Conservation (phyloP, 495 filamentous ascomycete species). For the Viridothelium virens region DNA sequence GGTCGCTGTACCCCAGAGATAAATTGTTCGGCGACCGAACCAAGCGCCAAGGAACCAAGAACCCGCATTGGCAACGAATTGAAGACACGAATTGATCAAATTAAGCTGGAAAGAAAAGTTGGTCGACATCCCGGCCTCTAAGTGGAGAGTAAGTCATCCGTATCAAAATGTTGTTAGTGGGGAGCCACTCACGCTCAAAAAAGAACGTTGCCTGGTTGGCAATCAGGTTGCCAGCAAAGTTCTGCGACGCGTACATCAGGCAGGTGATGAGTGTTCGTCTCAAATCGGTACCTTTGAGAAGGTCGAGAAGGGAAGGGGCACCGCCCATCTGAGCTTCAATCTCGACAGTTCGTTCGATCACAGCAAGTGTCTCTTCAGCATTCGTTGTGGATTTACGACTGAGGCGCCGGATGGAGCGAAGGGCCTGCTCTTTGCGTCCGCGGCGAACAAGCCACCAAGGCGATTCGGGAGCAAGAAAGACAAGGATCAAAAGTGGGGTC, state of each 20-base stretch:
- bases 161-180: slow-evolving; percentile 15
- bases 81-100: slow-evolving; percentile 42
- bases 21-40: slow-evolving; percentile 45
- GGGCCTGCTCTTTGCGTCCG: slow-evolving; percentile 20
- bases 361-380: slow-evolving; percentile 29
- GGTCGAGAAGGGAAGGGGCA: slow-evolving; percentile 49
- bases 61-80: slow-evolving; percentile 41
- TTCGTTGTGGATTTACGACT: slow-evolving; percentile 6
- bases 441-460: slow-evolving; percentile 25
- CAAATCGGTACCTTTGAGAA: slow-evolving; percentile 47
- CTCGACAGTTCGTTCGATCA: slow-evolving; percentile 49
- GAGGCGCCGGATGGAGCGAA: slow-evolving; percentile 18
- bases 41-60: slow-evolving; percentile 43
- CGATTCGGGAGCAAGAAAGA: slow-evolving; percentile 25
- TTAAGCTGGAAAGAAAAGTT: slow-evolving; percentile 29
- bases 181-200: slow-evolving; percentile 26
- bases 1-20: slow-evolving; percentile 50
- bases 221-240: slow-evolving; percentile 36
- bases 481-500: slow-evolving; percentile 16
- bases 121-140: slow-evolving; percentile 24
- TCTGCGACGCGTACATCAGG: slow-evolving; percentile 36
- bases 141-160: slow-evolving; percentile 14
- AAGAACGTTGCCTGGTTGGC: slow-evolving; percentile 33
- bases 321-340: slow-evolving; percentile 52
- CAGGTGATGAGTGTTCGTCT: slow-evolving; percentile 50